Evolutionary conservation across 108 stramenopile genomes (phyloP).

Genomic region (Cyclotella kingstonii): DNA sequence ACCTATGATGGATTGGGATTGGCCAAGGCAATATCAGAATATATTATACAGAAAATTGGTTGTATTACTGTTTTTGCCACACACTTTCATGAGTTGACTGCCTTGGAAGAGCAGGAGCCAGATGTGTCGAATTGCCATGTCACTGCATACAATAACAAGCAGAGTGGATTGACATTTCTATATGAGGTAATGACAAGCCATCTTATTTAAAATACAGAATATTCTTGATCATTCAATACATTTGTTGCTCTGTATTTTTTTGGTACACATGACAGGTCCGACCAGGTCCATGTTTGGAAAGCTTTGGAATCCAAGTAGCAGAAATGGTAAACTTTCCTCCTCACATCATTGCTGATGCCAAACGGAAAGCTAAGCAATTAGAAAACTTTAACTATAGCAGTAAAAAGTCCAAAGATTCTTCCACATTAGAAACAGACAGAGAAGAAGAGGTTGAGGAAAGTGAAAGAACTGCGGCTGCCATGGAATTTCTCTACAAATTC

Average conservation of each 20-base stretch:
- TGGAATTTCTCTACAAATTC: constrained; percentile 36
- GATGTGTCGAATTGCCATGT: constrained; percentile 91
- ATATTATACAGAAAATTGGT: constrained; percentile 77
- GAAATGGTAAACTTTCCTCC: constrained; percentile 91
- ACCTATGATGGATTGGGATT: constrained; percentile 98
- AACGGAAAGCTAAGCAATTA: constrained; percentile 86
- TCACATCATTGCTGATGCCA: constrained; percentile 88
- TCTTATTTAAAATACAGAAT: too few species aligned
- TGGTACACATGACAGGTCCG: constrained; percentile 47
- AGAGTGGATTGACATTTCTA: constrained; percentile 77
- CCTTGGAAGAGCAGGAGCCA: constrained; percentile 50
- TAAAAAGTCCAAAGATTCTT: constrained; percentile 35
- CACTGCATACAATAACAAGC: constrained; percentile 63
- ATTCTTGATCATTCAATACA: neutral
- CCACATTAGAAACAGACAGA: constrained; percentile 14
- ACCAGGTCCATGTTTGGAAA: constrained; percentile 90
- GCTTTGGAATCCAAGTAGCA: constrained; percentile 97
- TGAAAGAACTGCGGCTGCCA: constrained; percentile 32
- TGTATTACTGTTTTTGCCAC: constrained; percentile 95
- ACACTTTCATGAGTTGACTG: constrained; percentile 98
- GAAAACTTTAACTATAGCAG: constrained; percentile 80
- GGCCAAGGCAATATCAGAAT: constrained; percentile 94
- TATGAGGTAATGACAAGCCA: constrained; percentile 71
- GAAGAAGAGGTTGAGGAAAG: constrained; percentile 15
- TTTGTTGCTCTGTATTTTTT: neutral